A percentile compares a stretch with the other conserved stretches of the same genome.
Evolutionary conservation across 208 protist genomes (phyloP).

Genomic region (Jaenimonas drosophilae): DNA sequence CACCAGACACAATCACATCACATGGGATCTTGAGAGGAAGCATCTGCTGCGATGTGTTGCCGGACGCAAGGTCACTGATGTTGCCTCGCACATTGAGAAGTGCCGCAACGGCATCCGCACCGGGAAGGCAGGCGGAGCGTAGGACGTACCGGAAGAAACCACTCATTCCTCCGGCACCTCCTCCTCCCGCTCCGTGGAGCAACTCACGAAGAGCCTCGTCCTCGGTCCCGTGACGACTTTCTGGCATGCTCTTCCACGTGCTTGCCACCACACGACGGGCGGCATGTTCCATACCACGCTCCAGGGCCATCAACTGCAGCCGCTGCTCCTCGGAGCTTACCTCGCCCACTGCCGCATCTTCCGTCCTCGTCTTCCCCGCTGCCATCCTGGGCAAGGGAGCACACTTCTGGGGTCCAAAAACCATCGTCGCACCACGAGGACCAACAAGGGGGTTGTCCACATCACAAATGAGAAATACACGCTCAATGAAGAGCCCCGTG

Average conservation of each 20-base stretch:
- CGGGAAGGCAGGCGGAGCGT: constrained; percentile 27
- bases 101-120: constrained; percentile 47
- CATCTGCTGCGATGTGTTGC: not conserved
- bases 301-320: constrained; percentile 26
- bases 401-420: constrained; percentile 78
- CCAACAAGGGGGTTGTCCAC: constrained; percentile 63
- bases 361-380: not conserved
- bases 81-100: constrained; percentile 21
- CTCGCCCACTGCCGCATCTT: constrained; percentile 29
- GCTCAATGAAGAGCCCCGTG: not conserved
- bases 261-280: constrained; percentile 23
- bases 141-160: constrained; percentile 60
- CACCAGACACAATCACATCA: constrained; percentile 47
- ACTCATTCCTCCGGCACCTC: constrained; percentile 72
- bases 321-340: constrained; percentile 17
- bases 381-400: constrained; percentile 8
- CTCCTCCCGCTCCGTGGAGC: constrained; percentile 29
- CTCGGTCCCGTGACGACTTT: not conserved
- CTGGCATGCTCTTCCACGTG: constrained; percentile 3
- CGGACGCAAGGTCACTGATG: not conserved
- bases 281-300: constrained; percentile 46
- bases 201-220: constrained; percentile 8
- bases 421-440: constrained; percentile 44
- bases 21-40: constrained; percentile 4
- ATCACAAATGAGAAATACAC: constrained; percentile 67